Base-by-base conservation (phyloP, 768 basidiomycete species). In the Dioszegia hungarica region DNA sequence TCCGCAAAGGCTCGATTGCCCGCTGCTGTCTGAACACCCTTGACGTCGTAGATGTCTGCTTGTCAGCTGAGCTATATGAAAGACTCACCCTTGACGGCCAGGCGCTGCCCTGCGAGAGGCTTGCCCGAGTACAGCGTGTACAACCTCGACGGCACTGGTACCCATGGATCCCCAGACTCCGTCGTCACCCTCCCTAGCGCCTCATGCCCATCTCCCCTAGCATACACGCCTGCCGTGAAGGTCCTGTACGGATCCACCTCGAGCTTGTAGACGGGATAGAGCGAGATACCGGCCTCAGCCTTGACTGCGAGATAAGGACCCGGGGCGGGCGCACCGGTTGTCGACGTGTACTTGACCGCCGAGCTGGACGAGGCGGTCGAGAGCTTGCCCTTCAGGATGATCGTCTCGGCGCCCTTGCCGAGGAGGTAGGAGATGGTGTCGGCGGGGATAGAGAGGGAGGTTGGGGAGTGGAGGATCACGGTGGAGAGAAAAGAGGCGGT, bases 101-200 rank as follows among this genome's bases (percentile, higher is more conserved):
- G 36, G 15, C 63, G 29, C 33, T 1, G 79, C 74, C 49, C 83
- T 76, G 5, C 65, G 69, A 56, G 69, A 62, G 41, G 65, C 27
- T 20, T 28, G n/a, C 40, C 54, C 19, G 12, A 48, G 17, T 45
- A 51, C 24, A 15, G 36, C 54, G 75, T 75, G 49, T 79, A 78
- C 1, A 82, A 62, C 2, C 81, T 79, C 0, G 82, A 82, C 0
- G 82, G 82, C 2, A 83, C 79, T 15, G 80, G 81, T 34, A 84
- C 79, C 56, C 50, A 34, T 9, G 20, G 24, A 36, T 61, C 33
- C 28, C 63, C 63, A 34, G 38, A 36, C 10, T 54, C 49, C 10
- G 48, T 59, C 44, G 27, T 59, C 43, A 25, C 52, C 29, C n/a
- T 43, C 12, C 40, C 59, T 15, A 27, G 27, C 20, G 12, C 28